Evolutionary conservation across 805 yeast genomes (phyloP), one percentile per base, ranked within the genome.

Genomic region (Priceomyces castillae): DNA sequence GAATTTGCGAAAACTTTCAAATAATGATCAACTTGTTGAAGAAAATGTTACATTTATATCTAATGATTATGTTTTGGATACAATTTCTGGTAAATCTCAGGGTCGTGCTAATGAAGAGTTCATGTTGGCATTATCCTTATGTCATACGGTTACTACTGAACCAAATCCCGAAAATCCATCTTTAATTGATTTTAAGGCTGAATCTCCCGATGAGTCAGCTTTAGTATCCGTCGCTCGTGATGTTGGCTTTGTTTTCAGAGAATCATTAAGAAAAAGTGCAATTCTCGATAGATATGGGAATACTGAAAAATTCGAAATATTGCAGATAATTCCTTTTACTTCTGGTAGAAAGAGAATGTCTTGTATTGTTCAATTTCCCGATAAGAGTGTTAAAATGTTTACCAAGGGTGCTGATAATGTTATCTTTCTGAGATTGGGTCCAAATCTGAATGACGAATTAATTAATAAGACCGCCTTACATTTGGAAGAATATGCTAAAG

Each of bases 191-290:
- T 82, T 79, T 64, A 83, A 84, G 53, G 90, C 92, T 1, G 90
- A 86, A 57, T 83, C 90, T 7, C 95, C 95, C 0, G 95, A 86
- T 65, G 95, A 86, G 59, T 80, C 84, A 34, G 90, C 94, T 0
- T 70, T 86, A 42, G 92, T 86, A n/a, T 71, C 84, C 1, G 82
- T 78, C 37, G 92, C 92, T 1, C 69, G 86, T 40, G 92, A 84
- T 57, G 52, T 85, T 23, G 95, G 95, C 7, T 73, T 81, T 51
- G 81, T 77, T 0, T 77, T 84, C 57, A 62, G 73, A 17, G 84
- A 76, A 34, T 69, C 81, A 35, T 71, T 72, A 16, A 71, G 84
- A 57, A 71, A 71, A 31, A 67, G 74, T 2, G 65, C 81, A 30
- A 49, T 62, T 0, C 46, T 78, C 39, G 67, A 68, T 4, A 57